Evolutionary conservation across 352 stramenopile species (phyloP).

Genomic region (Phytopythium delawarense): DNA sequence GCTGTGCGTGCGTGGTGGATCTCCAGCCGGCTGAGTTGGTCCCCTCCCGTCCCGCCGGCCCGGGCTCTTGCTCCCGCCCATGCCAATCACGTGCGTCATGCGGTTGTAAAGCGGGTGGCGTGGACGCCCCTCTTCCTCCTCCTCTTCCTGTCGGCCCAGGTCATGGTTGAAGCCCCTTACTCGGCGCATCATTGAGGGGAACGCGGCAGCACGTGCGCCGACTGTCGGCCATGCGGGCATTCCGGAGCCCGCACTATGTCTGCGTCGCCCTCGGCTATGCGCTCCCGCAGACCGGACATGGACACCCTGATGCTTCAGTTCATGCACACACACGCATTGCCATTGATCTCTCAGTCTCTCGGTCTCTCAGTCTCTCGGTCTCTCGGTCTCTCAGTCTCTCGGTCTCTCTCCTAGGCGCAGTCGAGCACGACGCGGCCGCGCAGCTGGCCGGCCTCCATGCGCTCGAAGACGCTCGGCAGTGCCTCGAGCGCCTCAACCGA

Average conservation of each 20-base stretch:
- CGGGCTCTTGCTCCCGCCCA: not conserved
- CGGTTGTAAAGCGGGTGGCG: not conserved
- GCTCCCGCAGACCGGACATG: not conserved
- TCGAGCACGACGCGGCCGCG: conserved; percentile 40
- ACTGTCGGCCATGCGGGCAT: not conserved
- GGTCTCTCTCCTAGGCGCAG: conserved; percentile 14
- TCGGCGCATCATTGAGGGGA: not conserved
- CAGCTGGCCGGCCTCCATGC: conserved; percentile 32
- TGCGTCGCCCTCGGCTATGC: not conserved
- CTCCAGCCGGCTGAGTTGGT: not conserved
- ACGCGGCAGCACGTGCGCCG: not conserved
- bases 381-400: no score
- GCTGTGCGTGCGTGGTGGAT: not conserved
- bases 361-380: not conserved
- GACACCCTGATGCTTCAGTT: not conserved
- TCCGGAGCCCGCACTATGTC: not conserved
- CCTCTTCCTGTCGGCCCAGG: no score
- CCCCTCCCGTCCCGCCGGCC: not conserved
- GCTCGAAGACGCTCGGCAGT: conserved; percentile 37
- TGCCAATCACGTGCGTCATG: not conserved
- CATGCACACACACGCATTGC: not conserved
- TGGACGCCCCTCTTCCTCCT: not conserved
- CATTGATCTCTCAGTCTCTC: not conserved
- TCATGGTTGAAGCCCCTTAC: not conserved
- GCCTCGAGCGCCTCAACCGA: conserved; percentile 31